Percentiles rank a stretch among this genome's conserved stretches.
These are phyloP conservation scores for Penicillium coffeae DNA, from an alignment of 495 filamentous ascomycete species.

Conservation along the genomic window DNA sequence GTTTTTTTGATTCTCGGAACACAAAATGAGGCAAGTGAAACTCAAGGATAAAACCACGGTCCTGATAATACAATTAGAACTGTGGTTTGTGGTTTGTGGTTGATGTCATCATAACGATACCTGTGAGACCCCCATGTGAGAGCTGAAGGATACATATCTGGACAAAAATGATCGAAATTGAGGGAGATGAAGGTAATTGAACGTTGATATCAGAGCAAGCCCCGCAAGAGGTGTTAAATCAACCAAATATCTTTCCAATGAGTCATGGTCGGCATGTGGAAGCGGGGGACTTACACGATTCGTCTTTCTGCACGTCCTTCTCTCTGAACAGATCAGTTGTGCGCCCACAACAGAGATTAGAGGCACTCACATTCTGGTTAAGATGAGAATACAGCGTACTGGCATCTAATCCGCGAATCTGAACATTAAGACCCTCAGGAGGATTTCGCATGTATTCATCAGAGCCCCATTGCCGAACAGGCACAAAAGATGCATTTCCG, in stretches of 20 bases:
- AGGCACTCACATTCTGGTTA: conserved; percentile 6
- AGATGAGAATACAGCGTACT: conserved; percentile 10
- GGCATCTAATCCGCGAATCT: conserved; percentile 11
- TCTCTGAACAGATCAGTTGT: conserved; percentile 5
- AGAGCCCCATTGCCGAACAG: conserved; percentile 15
- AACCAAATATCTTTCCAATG: conserved; percentile 12
- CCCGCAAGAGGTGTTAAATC: conserved; percentile 14
- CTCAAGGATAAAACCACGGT: conserved; percentile 17
- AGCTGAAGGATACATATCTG: conserved; percentile 14
- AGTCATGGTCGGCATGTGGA: neutral
- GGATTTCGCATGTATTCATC: conserved; percentile 13
- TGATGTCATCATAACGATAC: conserved; percentile 1
- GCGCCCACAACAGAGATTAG: neutral
- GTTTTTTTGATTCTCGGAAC: conserved; percentile 11
- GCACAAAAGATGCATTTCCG: conserved; percentile 10
- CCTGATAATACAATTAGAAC: no score
- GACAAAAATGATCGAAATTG: conserved; percentile 15
- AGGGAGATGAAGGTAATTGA: conserved; percentile 13
- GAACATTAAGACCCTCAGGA: conserved; percentile 11
- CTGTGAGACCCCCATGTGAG: conserved; percentile 16
- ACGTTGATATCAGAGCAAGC: conserved; percentile 12
- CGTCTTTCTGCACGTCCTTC: conserved; percentile 9
- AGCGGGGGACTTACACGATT: conserved; percentile 8
- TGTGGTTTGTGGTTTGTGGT: neutral
- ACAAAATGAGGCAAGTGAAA: conserved; percentile 30